Evolutionary conservation across 2,329 filamentous ascomycete genomes (phyloP).

Genomic region (Nemania serpens): DNA sequence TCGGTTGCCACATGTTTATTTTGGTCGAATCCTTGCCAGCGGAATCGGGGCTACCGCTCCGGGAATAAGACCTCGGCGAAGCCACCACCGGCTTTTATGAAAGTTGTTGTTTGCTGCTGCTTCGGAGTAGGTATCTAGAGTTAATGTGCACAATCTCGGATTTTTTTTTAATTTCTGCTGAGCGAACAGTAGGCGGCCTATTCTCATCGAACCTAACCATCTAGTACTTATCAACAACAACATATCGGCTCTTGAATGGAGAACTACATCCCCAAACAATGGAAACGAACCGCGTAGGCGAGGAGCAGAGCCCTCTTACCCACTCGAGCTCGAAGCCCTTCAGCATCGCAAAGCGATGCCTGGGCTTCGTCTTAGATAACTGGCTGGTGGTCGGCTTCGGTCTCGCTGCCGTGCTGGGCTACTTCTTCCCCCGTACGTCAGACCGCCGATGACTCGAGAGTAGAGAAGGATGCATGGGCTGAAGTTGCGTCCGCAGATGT

Average conservation of each 20-base stretch:
- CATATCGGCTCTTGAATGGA: too few species aligned
- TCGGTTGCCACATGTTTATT: too few species aligned
- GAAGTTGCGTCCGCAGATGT: slow-evolving; percentile 44
- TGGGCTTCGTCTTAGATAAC: slow-evolving; percentile 36
- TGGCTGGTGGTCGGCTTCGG: slow-evolving; percentile 42
- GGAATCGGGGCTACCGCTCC: too few species aligned
- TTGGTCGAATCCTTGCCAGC: too few species aligned
- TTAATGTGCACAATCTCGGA: too few species aligned
- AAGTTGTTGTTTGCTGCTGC: not conserved
- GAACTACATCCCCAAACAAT: not conserved
- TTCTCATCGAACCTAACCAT: too few species aligned
- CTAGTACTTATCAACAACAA: too few species aligned
- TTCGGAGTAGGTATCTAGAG: not conserved
- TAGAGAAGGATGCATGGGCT: not conserved
- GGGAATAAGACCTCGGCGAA: not conserved
- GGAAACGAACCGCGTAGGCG: not conserved
- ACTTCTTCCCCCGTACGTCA: slow-evolving; percentile 51
- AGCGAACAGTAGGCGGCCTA: too few species aligned
- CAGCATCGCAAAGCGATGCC: slow-evolving; percentile 23
- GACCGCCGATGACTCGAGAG: not conserved
- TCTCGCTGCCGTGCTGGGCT: slow-evolving; percentile 39
- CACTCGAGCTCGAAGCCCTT: slow-evolving; percentile 9
- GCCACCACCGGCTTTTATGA: not conserved
- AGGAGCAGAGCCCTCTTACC: not conserved
- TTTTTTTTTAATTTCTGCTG: too few species aligned